phyloP scores from a whole-genome alignment of 495 filamentous ascomycete species.

The Aspergillus mulundensis region DNA sequence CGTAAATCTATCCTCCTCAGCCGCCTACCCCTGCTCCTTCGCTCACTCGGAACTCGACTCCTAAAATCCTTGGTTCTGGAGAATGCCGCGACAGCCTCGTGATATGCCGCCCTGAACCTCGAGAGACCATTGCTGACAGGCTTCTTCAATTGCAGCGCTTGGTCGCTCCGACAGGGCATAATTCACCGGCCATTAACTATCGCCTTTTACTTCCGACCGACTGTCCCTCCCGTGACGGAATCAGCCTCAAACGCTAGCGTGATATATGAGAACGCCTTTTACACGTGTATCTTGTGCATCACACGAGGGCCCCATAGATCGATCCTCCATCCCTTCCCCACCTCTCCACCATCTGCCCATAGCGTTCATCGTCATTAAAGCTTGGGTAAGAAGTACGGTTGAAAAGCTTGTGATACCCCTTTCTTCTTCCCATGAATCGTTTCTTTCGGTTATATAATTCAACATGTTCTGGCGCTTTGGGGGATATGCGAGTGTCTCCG shows the following conservation, averaged over 20 bases:
- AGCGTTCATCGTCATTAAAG: slow-evolving; percentile 28
- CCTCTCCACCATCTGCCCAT: slow-evolving; percentile 29
- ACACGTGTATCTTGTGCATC: slow-evolving; percentile 11
- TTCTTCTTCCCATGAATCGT: slow-evolving; percentile 38
- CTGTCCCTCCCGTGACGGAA: slow-evolving; percentile 9
- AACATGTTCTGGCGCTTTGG: slow-evolving; percentile 99
- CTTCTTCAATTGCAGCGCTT: slow-evolving; percentile 26
- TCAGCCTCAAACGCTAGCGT: slow-evolving; percentile 4
- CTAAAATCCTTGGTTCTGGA: neutral
- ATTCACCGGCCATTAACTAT: slow-evolving; percentile 4
- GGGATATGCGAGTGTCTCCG: slow-evolving; percentile 94
- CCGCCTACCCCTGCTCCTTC: neutral
- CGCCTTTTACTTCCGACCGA: neutral
- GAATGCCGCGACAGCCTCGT: neutral
- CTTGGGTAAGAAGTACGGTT: slow-evolving; percentile 18
- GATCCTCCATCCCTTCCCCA: slow-evolving; percentile 8
- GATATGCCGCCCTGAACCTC: slow-evolving; percentile 1
- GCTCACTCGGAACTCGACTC: neutral
- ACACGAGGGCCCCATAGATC: slow-evolving; percentile 10
- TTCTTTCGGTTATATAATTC: slow-evolving; percentile 43
- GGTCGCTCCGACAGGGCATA: slow-evolving; percentile 28
- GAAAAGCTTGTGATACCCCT: slow-evolving; percentile 22
- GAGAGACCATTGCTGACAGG: slow-evolving; percentile 22
- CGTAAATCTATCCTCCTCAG: neutral
- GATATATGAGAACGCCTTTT: slow-evolving; percentile 4